Base-by-base conservation (phyloP, 352 stramenopile species). In the Halophytophthora batemanensis region DNA sequence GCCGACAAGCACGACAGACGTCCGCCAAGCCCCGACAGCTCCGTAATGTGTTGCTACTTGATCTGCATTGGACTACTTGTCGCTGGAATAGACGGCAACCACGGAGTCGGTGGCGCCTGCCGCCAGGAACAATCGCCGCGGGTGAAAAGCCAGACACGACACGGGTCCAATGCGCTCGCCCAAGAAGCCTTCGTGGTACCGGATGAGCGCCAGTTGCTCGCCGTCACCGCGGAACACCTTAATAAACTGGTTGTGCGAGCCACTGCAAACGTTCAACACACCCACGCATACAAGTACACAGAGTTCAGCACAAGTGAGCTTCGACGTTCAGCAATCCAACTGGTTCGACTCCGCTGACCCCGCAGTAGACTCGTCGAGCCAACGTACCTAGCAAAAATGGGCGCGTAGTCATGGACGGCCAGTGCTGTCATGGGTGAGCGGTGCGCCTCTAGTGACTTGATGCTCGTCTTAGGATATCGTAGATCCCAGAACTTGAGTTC, bases 191-290 rank as follows among this genome's bases (percentile, higher is more conserved):
- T 98, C 94, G 69, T 99, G 95, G 68, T 98, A 98, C 21, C 85
- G 77, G 46, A 96, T 95, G 8, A 93, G 74, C 25, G 77, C 82
- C 42, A 94, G 61, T 46, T 91, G 77, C 53, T 93, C 84, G 28
- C 81, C 83, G 34, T 98, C 92, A 48, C 87, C 85, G 31, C 89
- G 89, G 42, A 98, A 92, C 41, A 99, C 86, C 69, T 99, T 99
- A 69, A 99, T 98, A 64, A 99, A 99, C 56, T 99, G 96, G 53
- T 98, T 98, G 64, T 99, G 95, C 33, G 94, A 98, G 5, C 97
- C 97, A 59, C 88, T 95, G 50, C 14, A 33, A 54, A 21, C 31
- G 18, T 34, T n/a, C 38, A 46, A 13, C 45, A 33, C 47, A 49
- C 36, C 13, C n/a, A 43, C 39, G 37, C 38, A 7, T 31, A 50